Evolutionary conservation across 2,329 filamentous ascomycete species (phyloP), one percentile per base, ranked within the genome.

Genomic region (Diaporthe sp.): DNA sequence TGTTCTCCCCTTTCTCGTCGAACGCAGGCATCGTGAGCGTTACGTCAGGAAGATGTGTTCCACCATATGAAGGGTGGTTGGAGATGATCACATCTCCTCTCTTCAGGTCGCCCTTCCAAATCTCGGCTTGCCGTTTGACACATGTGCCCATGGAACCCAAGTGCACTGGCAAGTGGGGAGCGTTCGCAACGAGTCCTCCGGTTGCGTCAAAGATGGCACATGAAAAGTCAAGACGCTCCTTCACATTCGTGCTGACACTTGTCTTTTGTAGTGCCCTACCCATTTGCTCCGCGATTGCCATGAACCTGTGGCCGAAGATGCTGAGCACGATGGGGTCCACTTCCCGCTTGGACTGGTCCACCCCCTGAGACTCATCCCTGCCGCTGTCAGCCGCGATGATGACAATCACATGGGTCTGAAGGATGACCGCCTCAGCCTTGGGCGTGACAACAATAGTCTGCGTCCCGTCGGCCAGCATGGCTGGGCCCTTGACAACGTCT

Each of bases 381-480:
- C 81, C 87, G 77, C 72, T 82, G 77, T 90, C 85, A 62, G 92
- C 92, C 73, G 92, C 91, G 55, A 97, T 90, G 78, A 98, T 95
- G 81, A 98, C 96, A 9, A 98, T 90, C 10, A 98, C 95, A 80
- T 98, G 96, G 0, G 95, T 98, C 77, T 95, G 89, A 25, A 98
- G 92, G 44, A 98, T 88, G 34, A 95, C 85, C 0, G 96, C 96
- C 31, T 91, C 91, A 3, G 95, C 91, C 42, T 90, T 90, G 0
- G 96, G 96, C 0, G 94, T 94, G 3, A 98, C 92, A 0, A 98
- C 94, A 77, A 98, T 97, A 0, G 96, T 98, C 84, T 98, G 96
- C 0, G 94, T 96, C 12, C 93, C 93, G 81, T 96, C 96, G 2
- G 95, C 95, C 75, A 98, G 89, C 84, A 98, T 94, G 0, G 95